Evolutionary conservation across 768 basidiomycete genomes (phyloP), one percentile per base, ranked within the genome.

Genomic region (Agaricus blazei): DNA sequence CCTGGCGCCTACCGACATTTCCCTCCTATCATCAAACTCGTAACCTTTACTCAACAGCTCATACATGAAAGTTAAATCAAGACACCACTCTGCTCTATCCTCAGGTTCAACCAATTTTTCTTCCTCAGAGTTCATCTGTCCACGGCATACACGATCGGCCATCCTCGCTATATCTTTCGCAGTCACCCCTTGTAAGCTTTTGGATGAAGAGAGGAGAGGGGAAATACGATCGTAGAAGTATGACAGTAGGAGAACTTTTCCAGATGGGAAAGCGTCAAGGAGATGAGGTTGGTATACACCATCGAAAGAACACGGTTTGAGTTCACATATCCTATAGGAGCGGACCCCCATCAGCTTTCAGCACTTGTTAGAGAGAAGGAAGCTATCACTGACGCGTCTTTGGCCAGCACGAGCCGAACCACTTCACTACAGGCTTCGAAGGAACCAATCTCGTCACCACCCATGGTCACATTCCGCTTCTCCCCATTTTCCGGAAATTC

Each of bases 241-340:
- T 24, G 94, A 97, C 1, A 99, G 79, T n/a, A 96, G 82, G 27
- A 96, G 81, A 59, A 96, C 79, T 64, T 85, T 86, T 56, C 96
- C 96, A 8, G 76, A 71, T 1, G 88, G 82, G 81, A 98, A 98
- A 9, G 91, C 86, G 59, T 96, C 90, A 56, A 89, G 74, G 26
- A 98, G 76, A 11, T 88, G 88, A 2, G 97, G 97, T 68, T 99
- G 97, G 72, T 98, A 98, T 26, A 97, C 93, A 11, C 97, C 97
- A 64, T 92, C 86, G 75, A 99, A 99, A 4, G 96, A 91, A 68
- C 97, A 99, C 0, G 97, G 97, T 64, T 94, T 90, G 58, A 88
- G 75, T 62, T 90, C 84, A 69, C 96, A 99, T 56, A 93, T 79
- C 0, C 92, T 89, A 19, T 48, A 51, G 44, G 2, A 34, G 7